These are phyloP conservation scores for Pythium aquatile DNA, from an alignment of 352 stramenopile species.

Conservation along the genomic window DNA sequence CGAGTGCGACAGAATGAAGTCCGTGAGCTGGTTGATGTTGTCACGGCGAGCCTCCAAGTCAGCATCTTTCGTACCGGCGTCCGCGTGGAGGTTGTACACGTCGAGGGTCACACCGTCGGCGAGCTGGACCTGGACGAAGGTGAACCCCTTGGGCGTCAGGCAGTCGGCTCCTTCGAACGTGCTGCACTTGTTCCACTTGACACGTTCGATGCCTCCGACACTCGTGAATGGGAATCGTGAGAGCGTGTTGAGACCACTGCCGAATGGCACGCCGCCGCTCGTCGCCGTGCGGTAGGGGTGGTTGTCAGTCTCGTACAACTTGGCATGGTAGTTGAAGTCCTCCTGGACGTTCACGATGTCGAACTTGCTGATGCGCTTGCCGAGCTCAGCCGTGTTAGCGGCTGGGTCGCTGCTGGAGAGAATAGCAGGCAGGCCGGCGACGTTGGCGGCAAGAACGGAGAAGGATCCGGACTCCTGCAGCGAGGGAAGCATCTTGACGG, in stretches of 20 bases:
- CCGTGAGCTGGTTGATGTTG: constrained; percentile 48
- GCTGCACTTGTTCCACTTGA: constrained; percentile 48
- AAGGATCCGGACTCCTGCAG: constrained; percentile 31
- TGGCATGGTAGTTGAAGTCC: constrained; percentile 26
- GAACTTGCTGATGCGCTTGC: constrained; percentile 33
- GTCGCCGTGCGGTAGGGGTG: constrained; percentile 14
- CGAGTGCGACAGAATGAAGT: constrained; percentile 43
- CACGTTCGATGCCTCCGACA: constrained; percentile 35
- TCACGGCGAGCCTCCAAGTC: constrained; percentile 34
- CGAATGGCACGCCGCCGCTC: constrained; percentile 29
- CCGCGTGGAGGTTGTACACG: constrained; percentile 55
- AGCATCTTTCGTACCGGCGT: constrained; percentile 31
- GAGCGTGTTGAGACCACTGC: constrained; percentile 47
- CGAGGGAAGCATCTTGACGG: background rate
- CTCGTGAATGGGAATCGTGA: constrained; percentile 42
- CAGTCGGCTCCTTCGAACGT: constrained; percentile 47
- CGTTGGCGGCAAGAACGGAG: constrained; percentile 45
- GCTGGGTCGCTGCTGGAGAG: constrained; percentile 46
- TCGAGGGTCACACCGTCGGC: constrained; percentile 40
- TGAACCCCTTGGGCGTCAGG: constrained; percentile 60
- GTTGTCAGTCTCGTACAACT: constrained; percentile 10
- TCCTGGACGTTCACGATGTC: constrained; percentile 27
- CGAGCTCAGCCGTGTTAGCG: constrained; percentile 47
- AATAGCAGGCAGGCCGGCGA: constrained; percentile 41
- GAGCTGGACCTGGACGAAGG: constrained; percentile 39